Percentiles rank a stretch among this genome's conserved stretches.
Evolutionary conservation across 257 asterid species (phyloP).

Genomic region (Penstemon eatonii): DNA sequence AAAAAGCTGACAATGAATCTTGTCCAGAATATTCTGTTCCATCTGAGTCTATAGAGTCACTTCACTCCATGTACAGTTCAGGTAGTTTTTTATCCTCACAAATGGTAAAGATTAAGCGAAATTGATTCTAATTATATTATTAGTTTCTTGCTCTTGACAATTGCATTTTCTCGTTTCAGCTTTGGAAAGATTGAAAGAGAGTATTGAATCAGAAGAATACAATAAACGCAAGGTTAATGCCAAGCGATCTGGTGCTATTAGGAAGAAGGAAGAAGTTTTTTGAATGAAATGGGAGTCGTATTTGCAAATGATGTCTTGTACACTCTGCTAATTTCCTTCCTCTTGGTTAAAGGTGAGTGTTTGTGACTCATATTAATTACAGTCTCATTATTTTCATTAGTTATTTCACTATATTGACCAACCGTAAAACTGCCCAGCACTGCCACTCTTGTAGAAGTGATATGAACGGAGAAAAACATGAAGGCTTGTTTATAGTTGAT

Average conservation of each 20-base stretch:
- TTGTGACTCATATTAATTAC: neutral
- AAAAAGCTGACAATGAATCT: conserved; percentile 62
- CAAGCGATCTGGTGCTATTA: conserved; percentile 29
- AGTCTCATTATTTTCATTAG: neutral
- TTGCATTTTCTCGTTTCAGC: conserved; percentile 46
- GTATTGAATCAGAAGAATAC: conserved; percentile 49
- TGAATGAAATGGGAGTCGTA: conserved; percentile 18
- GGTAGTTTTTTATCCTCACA: conserved; percentile 39
- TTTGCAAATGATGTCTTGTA: neutral
- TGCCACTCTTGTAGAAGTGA: neutral
- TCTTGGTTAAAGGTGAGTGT: conserved; percentile 15
- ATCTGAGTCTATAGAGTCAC: conserved; percentile 61
- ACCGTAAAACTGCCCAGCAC: neutral
- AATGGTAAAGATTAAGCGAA: too few species aligned
- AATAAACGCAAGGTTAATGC: conserved; percentile 40
- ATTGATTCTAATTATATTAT: neutral
- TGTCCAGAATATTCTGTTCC: conserved; percentile 61
- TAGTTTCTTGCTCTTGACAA: conserved; percentile 19
- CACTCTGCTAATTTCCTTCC: neutral
- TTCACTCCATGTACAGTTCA: conserved; percentile 44
- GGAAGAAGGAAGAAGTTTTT: conserved; percentile 32
- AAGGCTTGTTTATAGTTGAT: neutral
- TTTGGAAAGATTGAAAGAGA: conserved; percentile 69
- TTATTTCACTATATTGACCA: neutral
- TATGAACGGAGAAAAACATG: neutral